Conservation (phyloP, 2,329 filamentous ascomycete species). For the Furcasterigmium sp. region DNA sequence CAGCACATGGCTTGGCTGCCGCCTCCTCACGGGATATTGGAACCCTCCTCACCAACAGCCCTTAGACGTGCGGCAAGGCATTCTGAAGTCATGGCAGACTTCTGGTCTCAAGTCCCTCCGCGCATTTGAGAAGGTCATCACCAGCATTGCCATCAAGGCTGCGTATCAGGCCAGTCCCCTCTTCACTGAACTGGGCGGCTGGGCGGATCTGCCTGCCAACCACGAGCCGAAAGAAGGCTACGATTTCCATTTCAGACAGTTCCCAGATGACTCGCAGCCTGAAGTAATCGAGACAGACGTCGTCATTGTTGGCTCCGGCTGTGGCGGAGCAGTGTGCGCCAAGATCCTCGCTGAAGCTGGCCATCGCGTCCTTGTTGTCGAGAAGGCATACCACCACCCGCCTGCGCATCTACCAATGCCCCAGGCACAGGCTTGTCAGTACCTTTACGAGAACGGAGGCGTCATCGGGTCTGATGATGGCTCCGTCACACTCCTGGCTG, state of each 20-base stretch:
- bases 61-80: slow-evolving; percentile 51
- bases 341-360: slow-evolving; percentile 77
- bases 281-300: slow-evolving; percentile 70
- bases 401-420: slow-evolving; percentile 71
- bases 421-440: slow-evolving; percentile 50
- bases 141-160: slow-evolving; percentile 45
- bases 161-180: slow-evolving; percentile 52
- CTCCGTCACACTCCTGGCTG: slow-evolving; percentile 58
- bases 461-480: slow-evolving; percentile 49
- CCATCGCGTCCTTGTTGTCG: slow-evolving; percentile 70
- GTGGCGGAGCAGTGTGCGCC: slow-evolving; percentile 75
- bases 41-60: slow-evolving; percentile 59
- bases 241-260: slow-evolving; percentile 58
- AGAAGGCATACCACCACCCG: slow-evolving; percentile 75
- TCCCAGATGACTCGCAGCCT: slow-evolving; percentile 44
- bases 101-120: slow-evolving; percentile 52
- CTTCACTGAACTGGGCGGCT: slow-evolving; percentile 51
- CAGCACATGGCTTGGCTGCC: slow-evolving; percentile 57
- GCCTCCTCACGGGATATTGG: slow-evolving; percentile 63
- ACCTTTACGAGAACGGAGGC: slow-evolving; percentile 68
- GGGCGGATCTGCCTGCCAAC: slow-evolving; percentile 45
- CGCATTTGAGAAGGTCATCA: slow-evolving; percentile 49
- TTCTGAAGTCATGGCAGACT: slow-evolving; percentile 57
- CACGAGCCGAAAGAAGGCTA: slow-evolving; percentile 47
- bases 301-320: slow-evolving; percentile 81